Percentiles rank a stretch among this genome's conserved stretches.
Conservation (phyloP, 768 basidiomycete species). For the Panellus pusillus region DNA sequence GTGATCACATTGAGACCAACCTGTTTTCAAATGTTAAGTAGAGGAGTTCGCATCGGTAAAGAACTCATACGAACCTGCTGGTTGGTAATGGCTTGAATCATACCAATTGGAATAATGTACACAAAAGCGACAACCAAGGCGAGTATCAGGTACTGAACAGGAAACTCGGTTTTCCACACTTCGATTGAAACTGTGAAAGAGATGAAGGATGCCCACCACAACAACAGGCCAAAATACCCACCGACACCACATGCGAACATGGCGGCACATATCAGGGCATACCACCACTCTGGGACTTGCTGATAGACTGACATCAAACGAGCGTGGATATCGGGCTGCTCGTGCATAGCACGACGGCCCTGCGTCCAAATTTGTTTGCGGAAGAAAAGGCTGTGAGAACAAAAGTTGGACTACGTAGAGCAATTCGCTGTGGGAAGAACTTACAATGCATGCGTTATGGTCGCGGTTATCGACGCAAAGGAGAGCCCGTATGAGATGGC, state of each 20-base stretch:
- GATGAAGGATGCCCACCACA: not conserved
- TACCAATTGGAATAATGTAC: slow-evolving; percentile 57
- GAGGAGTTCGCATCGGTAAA: no score
- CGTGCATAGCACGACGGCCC: slow-evolving; percentile 33
- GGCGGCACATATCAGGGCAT: slow-evolving; percentile 34
- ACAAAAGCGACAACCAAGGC: slow-evolving; percentile 35
- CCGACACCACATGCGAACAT: slow-evolving; percentile 39
- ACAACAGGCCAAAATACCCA: slow-evolving; percentile 45
- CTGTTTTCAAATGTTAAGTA: no score
- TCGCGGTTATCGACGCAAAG: slow-evolving; percentile 44
- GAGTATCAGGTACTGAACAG: slow-evolving; percentile 43
- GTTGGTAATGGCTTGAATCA: slow-evolving; percentile 56
- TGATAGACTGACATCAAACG: slow-evolving; percentile 44
- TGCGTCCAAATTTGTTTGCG: slow-evolving; percentile 43
- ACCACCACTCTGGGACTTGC: slow-evolving; percentile 52
- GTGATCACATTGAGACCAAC: slow-evolving; percentile 54
- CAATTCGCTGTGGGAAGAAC: slow-evolving; percentile 23
- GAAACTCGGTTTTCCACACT: slow-evolving; percentile 54
- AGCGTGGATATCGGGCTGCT: slow-evolving; percentile 43
- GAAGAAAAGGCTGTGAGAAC: slow-evolving; percentile 37
- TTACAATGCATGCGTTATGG: slow-evolving; percentile 41
- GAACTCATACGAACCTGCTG: slow-evolving; percentile 36
- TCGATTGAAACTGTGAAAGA: slow-evolving; percentile 42
- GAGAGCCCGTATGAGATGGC: slow-evolving; percentile 32
- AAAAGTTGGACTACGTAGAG: not conserved